A percentile compares a stretch with the other conserved stretches of the same genome.
Conservation (phyloP, 495 filamentous ascomycete genomes). For the Entonaema liquescens region DNA sequence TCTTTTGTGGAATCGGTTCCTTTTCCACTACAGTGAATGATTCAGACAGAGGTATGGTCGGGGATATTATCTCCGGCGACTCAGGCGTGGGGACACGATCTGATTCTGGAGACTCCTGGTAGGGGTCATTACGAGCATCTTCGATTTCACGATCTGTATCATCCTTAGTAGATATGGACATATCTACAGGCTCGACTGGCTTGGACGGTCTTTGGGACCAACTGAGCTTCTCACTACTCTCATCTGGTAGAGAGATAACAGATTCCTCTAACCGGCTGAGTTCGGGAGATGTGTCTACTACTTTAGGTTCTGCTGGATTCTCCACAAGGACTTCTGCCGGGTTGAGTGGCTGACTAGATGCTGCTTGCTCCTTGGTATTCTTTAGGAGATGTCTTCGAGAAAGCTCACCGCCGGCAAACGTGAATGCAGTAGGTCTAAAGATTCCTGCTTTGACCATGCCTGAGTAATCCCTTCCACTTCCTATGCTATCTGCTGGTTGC, state of each 20-base stretch:
- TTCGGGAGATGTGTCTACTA: background rate
- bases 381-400: background rate
- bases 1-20: slow-evolving; percentile 44
- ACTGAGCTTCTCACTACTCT: background rate
- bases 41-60: slow-evolving; percentile 48
- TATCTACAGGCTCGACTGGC: slow-evolving; percentile 7
- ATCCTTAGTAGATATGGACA: background rate
- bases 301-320: background rate
- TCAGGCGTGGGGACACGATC: slow-evolving; percentile 29
- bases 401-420: background rate
- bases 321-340: background rate
- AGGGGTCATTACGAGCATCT: background rate
- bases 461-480: background rate
- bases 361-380: background rate
- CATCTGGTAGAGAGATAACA: background rate
- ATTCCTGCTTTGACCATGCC: background rate
- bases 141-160: background rate
- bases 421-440: slow-evolving; percentile 12
- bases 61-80: slow-evolving; percentile 45
- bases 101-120: slow-evolving; percentile 8
- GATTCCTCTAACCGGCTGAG: background rate
- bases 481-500: background rate
- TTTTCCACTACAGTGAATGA: slow-evolving; percentile 50
- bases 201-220: background rate
- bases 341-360: slow-evolving; percentile 1